Conservation (phyloP, 805 yeast species). For the Pichia kluyveri region DNA sequence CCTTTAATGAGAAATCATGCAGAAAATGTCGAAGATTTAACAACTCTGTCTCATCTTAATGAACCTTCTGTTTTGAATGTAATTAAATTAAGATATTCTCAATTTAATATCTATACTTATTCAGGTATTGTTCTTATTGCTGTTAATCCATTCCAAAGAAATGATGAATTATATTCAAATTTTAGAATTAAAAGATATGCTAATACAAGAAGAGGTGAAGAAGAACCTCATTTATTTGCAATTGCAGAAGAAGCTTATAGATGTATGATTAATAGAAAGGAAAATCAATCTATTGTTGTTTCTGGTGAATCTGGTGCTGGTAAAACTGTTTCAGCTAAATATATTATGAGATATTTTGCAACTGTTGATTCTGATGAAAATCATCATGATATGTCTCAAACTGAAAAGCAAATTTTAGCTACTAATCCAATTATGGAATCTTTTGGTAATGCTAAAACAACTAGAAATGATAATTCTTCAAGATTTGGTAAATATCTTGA, state of each 20-base stretch:
- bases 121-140: constrained; percentile 96
- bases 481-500: constrained; percentile 96
- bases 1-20: constrained; percentile 86
- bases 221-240: constrained; percentile 95
- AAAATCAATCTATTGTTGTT: constrained; percentile 92
- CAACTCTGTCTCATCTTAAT: constrained; percentile 83
- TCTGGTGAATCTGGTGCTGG: constrained; percentile 99
- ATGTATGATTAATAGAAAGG: constrained; percentile 78
- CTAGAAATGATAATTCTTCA: constrained; percentile 95
- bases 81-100: constrained; percentile 79
- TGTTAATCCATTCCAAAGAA: constrained; percentile 88
- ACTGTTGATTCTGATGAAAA: constrained; percentile 61
- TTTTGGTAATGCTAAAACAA: constrained; percentile 96
- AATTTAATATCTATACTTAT: constrained; percentile 86
- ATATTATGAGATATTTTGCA: constrained; percentile 95
- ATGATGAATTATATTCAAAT: constrained; percentile 83
- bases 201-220: constrained; percentile 86
- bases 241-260: constrained; percentile 97
- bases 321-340: constrained; percentile 93
- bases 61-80: constrained; percentile 97
- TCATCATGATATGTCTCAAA: constrained; percentile 67
- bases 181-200: constrained; percentile 94
- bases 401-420: constrained; percentile 90
- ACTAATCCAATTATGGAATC: constrained; percentile 98
- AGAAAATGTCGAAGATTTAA: constrained; percentile 91